A percentile compares a stretch with the other conserved stretches of the same genome.
These are phyloP conservation scores for Mimosa pudica DNA, from an alignment of 306 rosid genomes.

Conservation along the genomic window DNA sequence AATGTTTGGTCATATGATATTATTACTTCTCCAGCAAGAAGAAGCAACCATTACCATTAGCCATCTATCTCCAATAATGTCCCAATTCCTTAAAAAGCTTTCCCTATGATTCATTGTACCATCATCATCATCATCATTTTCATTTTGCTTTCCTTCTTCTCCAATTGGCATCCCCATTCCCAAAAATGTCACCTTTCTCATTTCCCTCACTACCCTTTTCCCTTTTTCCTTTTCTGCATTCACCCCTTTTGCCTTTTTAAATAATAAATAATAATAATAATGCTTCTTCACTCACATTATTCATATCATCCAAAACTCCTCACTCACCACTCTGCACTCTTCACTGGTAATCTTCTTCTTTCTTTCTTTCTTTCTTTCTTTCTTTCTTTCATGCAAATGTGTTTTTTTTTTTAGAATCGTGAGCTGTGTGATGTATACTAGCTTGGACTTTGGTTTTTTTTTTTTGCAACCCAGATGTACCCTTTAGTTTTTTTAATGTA, in stretches of 20 bases:
- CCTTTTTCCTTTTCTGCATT: neutral
- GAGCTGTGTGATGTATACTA: neutral
- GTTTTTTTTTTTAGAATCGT: conserved; percentile 6
- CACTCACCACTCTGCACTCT: neutral
- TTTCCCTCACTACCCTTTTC: conserved; percentile 21
- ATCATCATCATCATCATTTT: neutral
- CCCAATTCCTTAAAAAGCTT: neutral
- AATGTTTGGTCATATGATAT: neutral
- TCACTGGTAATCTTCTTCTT: neutral
- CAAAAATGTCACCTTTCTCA: conserved; percentile 53
- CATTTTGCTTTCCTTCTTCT: neutral
- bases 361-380: neutral
- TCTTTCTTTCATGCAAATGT: conserved; percentile 34
- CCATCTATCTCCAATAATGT: neutral
- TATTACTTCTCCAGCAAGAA: neutral
- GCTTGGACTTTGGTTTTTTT: neutral
- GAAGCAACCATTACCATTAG: too few species aligned
- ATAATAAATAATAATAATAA: neutral
- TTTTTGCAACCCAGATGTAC: neutral
- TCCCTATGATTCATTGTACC: neutral
- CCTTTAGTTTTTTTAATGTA: neutral
- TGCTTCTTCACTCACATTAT: conserved; percentile 4
- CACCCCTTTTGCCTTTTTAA: conserved; percentile 24
- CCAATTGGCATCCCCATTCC: conserved; percentile 32
- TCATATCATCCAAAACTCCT: conserved; percentile 24